Evolutionary conservation across 805 yeast species (phyloP), one percentile per base, ranked within the genome.

Genomic region (Diddensiella transvaalensis): DNA sequence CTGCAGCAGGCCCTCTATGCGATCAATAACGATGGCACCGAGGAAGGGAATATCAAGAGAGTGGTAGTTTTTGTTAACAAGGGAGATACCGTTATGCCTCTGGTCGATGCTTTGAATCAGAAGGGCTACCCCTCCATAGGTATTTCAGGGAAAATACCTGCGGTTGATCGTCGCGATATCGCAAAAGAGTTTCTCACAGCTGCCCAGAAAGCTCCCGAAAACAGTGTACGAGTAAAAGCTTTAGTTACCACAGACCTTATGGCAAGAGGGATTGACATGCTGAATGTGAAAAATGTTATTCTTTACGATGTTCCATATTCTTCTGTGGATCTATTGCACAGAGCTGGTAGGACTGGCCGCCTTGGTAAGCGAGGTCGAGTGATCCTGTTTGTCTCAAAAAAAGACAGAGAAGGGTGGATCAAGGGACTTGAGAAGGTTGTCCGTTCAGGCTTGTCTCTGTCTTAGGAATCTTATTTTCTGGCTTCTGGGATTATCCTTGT

Each of bases 261-360:
- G 49, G 90, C 97, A 1, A 74, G 99, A 60, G 99, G 99, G 2
- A 68, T 93, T 48, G 91, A 91, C 60, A 89, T 93, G 67, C 76
- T 77, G 47, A 85, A 85, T 15, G 80, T 93, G 24, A 76, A 89
- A 56, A 89, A 89, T 58, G 87, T 91, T 10, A 74, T 91, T 22
- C 68, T 93, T 44, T 84, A 83, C 70, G 97, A 91, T 61, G 79
- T 89, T 40, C 99, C 99, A 3, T 76, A 77, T 46, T 82, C 85
- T 13, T 79, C 96, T 0, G 82, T 87, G 17, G 98, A 91, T 66
- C 71, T 91, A 51, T 80, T 91, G 18, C 98, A 91, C 64, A 73
- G 99, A 52, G 84, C 87, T 1, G 99, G 99, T 1, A 78, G 99
- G 68, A 91, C 97, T 0, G 97, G 96, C 2, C 72, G 99, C 63